Percentiles rank a stretch among this genome's conserved stretches.
Evolutionary conservation across 2,329 filamentous ascomycete species (phyloP).

Genomic region (Arthrobotrys musiformis): DNA sequence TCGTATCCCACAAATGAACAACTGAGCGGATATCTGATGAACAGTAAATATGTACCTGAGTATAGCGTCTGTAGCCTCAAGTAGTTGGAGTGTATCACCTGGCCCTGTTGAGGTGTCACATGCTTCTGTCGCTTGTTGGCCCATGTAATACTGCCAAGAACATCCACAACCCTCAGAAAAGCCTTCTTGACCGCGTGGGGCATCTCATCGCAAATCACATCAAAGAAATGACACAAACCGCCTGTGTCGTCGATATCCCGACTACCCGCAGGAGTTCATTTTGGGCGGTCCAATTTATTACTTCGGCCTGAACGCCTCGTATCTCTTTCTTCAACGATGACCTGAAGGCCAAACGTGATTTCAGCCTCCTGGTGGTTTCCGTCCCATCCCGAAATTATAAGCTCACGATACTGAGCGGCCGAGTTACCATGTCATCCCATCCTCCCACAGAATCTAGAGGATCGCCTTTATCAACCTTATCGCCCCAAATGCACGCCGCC

Average conservation of each 20-base stretch:
- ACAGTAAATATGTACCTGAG: no score
- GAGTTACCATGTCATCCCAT: conserved; percentile 24
- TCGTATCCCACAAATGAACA: not conserved
- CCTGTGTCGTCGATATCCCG: not conserved
- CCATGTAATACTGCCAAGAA: not conserved
- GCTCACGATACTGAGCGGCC: not conserved
- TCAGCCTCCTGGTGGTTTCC: conserved; percentile 1
- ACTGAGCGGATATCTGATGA: not conserved
- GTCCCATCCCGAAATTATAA: conserved; percentile 21
- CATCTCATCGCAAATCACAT: not conserved
- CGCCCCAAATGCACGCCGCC: conserved; percentile 27
- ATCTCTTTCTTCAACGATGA: conserved; percentile 7
- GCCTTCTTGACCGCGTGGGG: not conserved
- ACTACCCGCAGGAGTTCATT: not conserved
- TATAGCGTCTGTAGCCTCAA: not conserved
- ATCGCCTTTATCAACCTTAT: not conserved
- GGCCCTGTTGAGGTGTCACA: not conserved
- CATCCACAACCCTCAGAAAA: not conserved
- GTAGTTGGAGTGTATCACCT: not conserved
- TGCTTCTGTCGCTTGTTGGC: not conserved
- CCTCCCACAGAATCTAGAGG: not conserved
- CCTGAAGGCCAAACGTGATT: not conserved
- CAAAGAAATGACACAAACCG: conserved; percentile 9
- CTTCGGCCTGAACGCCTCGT: not conserved
- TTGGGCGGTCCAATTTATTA: not conserved